phyloP scores from a whole-genome alignment of 805 yeast species.

The Teunomyces aglyptinius region DNA sequence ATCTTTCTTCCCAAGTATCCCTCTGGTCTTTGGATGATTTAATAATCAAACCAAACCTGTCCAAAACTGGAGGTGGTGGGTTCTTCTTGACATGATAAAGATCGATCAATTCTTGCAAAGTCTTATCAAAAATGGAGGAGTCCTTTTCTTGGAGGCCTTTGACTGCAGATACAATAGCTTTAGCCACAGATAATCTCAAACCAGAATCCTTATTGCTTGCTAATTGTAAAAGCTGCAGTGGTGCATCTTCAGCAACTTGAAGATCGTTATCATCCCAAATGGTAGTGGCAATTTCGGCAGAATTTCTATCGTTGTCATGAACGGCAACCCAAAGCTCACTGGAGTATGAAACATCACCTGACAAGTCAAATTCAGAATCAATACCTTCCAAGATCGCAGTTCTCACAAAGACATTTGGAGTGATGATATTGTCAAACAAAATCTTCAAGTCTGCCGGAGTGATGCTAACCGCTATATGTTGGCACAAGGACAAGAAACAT shows the following conservation, averaged over 20 bases:
- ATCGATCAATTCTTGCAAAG: slow-evolving; percentile 47
- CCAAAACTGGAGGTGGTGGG: slow-evolving; percentile 76
- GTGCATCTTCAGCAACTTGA: slow-evolving; percentile 42
- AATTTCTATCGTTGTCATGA: slow-evolving; percentile 67
- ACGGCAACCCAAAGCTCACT: slow-evolving; percentile 76
- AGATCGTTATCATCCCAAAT: slow-evolving; percentile 83
- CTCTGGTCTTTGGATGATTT: slow-evolving; percentile 57
- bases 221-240: slow-evolving; percentile 47
- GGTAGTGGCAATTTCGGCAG: slow-evolving; percentile 65
- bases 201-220: slow-evolving; percentile 61
- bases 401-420: slow-evolving; percentile 70
- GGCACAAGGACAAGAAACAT: slow-evolving; percentile 74
- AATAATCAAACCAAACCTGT: slow-evolving; percentile 75
- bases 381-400: slow-evolving; percentile 76
- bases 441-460: slow-evolving; percentile 55
- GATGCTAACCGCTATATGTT: slow-evolving; percentile 66
- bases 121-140: slow-evolving; percentile 22
- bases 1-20: slow-evolving; percentile 83
- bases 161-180: slow-evolving; percentile 62
- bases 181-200: slow-evolving; percentile 69
- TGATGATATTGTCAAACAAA: slow-evolving; percentile 54
- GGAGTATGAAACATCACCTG: slow-evolving; percentile 46
- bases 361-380: slow-evolving; percentile 76
- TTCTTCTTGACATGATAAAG: slow-evolving; percentile 59
- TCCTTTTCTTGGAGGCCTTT: slow-evolving; percentile 26